Conservation (phyloP, 164 flowering plant genomes). For the Stephania cephalantha region DNA sequence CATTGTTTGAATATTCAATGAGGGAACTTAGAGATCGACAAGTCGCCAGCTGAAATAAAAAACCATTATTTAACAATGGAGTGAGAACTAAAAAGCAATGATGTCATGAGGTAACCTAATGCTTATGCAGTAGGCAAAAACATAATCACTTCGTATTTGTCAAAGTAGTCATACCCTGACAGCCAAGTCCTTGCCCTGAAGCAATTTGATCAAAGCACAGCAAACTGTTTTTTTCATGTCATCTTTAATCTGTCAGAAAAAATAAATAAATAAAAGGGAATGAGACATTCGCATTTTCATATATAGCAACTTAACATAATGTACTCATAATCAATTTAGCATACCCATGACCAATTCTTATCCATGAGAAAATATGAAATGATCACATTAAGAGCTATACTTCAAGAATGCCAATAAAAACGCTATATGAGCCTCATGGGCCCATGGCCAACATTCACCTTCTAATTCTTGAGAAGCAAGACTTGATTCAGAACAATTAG, state of each 20-base stretch:
- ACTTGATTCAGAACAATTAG: not conserved
- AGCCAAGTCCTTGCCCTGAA: conserved; percentile 73
- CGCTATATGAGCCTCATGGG: not conserved
- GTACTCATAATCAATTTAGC: not conserved
- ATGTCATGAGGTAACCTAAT: not conserved
- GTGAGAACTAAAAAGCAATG: not conserved
- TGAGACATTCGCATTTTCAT: conserved; percentile 1
- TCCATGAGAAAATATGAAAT: not conserved
- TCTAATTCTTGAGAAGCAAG: not conserved
- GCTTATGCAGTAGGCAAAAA: conserved; percentile 2
- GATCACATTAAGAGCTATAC: not conserved
- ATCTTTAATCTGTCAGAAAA: conserved; percentile 64
- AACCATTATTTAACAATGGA: conserved; percentile 1
- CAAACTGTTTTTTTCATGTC: conserved; percentile 75
- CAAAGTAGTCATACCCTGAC: conserved; percentile 55
- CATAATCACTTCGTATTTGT: not conserved
- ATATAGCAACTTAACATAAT: not conserved
- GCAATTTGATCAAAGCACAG: conserved; percentile 74
- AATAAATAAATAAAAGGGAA: not conserved
- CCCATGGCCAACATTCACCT: not conserved
- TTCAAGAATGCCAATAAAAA: not conserved
- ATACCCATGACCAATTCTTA: not conserved
- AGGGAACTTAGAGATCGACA: conserved; percentile 71
- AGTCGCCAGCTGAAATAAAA: conserved; percentile 69
- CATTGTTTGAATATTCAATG: conserved; percentile 78